Evolutionary conservation across 2,329 filamentous ascomycete genomes (phyloP).

Genomic region (Grosmannia clavigera): DNA sequence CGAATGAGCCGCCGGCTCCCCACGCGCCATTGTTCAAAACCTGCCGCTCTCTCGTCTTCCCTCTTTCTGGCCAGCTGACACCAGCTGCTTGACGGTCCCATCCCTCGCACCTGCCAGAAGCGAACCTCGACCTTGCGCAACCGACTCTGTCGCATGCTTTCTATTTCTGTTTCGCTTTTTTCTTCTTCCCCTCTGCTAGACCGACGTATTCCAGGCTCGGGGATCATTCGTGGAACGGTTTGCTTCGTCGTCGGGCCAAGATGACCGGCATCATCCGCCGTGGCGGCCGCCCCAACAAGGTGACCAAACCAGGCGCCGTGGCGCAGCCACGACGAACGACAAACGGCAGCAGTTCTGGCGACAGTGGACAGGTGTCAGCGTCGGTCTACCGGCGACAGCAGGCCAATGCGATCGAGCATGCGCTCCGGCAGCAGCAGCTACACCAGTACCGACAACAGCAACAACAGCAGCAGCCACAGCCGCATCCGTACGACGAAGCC

Average conservation of each 20-base stretch:
- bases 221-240: background rate
- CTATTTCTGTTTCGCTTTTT: background rate
- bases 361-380: background rate
- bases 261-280: slow-evolving; percentile 27
- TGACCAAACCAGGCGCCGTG: slow-evolving; percentile 26
- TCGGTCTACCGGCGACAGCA: background rate
- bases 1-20: slow-evolving; percentile 4
- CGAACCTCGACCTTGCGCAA: background rate
- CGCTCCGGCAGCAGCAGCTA: slow-evolving; percentile 7
- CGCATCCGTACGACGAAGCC: background rate
- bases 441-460: background rate
- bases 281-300: slow-evolving; percentile 28
- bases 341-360: slow-evolving; percentile 6
- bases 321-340: slow-evolving; percentile 12
- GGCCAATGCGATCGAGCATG: slow-evolving; percentile 6
- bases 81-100: slow-evolving; percentile 10
- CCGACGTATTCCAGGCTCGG: too few relatives aligned
- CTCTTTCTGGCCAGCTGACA: slow-evolving; percentile 9
- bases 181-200: background rate
- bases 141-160: background rate
- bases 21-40: background rate
- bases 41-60: background rate
- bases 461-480: background rate
- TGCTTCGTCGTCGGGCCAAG: background rate
- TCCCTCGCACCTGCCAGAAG: background rate